Percentiles rank a stretch among this genome's conserved stretches.
Conservation (phyloP, 805 yeast species). For the Teunomyces panamensis region DNA sequence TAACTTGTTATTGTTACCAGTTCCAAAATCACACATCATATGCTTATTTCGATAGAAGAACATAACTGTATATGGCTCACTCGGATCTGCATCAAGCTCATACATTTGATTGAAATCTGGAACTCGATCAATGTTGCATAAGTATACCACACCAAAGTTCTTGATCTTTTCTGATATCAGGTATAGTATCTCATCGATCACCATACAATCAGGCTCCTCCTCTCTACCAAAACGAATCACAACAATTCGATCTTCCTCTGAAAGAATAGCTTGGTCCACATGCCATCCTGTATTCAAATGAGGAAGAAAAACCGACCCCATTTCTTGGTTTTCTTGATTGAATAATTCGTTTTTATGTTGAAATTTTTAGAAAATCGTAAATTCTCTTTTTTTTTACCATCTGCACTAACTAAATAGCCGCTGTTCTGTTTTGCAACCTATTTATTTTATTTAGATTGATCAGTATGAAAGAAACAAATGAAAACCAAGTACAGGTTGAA, state of each 20-base stretch:
- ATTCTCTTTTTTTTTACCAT: neutral
- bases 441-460: no score
- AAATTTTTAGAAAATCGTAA: neutral
- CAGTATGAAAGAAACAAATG: neutral
- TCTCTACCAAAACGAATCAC: conserved; percentile 87
- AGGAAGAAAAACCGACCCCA: conserved; percentile 83
- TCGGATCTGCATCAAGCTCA: conserved; percentile 52
- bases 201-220: conserved; percentile 72
- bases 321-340: conserved; percentile 16
- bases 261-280: conserved; percentile 93
- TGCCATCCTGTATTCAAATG: conserved; percentile 90
- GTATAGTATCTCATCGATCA: conserved; percentile 84
- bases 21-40: conserved; percentile 98
- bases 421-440: conserved; percentile 2
- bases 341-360: neutral
- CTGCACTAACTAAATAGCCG: neutral
- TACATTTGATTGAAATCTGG: conserved; percentile 89
- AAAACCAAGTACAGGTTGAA: neutral
- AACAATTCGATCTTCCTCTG: conserved; percentile 86
- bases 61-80: conserved; percentile 91
- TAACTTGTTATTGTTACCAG: conserved; percentile 94
- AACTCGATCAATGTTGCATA: conserved; percentile 86
- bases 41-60: conserved; percentile 90
- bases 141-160: conserved; percentile 83
- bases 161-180: conserved; percentile 78